Percentiles rank a stretch among this genome's conserved stretches.
Evolutionary conservation across 2,329 filamentous ascomycete species (phyloP).

Genomic region (Alternaria viburni): DNA sequence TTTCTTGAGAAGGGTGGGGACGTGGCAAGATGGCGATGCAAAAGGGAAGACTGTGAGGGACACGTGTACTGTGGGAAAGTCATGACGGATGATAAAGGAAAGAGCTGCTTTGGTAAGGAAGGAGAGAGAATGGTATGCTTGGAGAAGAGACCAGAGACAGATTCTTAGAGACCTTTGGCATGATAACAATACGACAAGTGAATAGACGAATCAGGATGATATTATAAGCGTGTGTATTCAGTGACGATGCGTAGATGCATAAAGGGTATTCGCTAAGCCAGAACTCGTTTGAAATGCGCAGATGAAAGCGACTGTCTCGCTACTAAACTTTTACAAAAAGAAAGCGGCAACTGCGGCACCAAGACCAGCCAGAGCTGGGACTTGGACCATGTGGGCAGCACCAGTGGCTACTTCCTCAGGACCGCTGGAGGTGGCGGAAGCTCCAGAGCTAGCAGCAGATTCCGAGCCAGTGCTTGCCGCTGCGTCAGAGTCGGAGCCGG

Average conservation of each 20-base stretch:
- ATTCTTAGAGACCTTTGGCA: too few species aligned
- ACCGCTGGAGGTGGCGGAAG: neutral
- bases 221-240: neutral
- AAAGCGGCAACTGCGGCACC: constrained; percentile 35
- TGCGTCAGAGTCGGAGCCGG: neutral
- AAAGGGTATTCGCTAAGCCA: neutral
- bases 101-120: constrained; percentile 38
- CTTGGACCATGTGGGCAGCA: constrained; percentile 21
- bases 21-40: constrained; percentile 20
- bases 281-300: neutral
- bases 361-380: constrained; percentile 36
- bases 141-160: too few species aligned
- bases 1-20: constrained; percentile 34
- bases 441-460: constrained; percentile 1
- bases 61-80: constrained; percentile 33
- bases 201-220: neutral
- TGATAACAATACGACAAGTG: too few species aligned
- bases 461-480: constrained; percentile 2
- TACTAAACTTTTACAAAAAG: constrained; percentile 20
- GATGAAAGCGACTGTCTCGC: neutral
- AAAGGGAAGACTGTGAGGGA: constrained; percentile 30
- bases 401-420: constrained; percentile 1
- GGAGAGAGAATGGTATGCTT: constrained; percentile 31
- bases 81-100: constrained; percentile 11
- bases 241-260: neutral